These are phyloP conservation scores for Cavenderia fasciculata DNA, from an alignment of 78 protist genomes.

Conservation along the genomic window DNA sequence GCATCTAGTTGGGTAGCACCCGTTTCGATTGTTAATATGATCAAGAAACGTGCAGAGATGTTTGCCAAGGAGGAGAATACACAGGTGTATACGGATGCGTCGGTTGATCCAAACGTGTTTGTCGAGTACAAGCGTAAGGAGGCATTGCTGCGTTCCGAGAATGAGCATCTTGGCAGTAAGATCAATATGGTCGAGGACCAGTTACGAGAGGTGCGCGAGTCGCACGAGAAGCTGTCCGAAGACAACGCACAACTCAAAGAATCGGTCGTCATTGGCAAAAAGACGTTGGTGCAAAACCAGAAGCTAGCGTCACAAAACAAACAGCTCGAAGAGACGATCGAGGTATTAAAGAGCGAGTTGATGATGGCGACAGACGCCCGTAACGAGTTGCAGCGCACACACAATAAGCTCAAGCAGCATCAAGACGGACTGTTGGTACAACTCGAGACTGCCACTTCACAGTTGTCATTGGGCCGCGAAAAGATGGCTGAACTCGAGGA, in stretches of 20 bases:
- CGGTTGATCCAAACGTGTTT: constrained; percentile 6
- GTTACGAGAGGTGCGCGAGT: constrained; percentile 41
- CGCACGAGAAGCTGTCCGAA: constrained; percentile 59
- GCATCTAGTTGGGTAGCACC: constrained; percentile 65
- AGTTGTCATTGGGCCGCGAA: neutral
- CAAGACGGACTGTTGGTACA: neutral
- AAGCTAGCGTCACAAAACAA: constrained; percentile 20
- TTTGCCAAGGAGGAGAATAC: neutral
- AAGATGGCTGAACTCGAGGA: neutral
- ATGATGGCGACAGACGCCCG: neutral
- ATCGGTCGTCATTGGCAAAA: constrained; percentile 39
- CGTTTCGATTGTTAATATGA: constrained; percentile 65
- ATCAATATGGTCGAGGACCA: constrained; percentile 58
- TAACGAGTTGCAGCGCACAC: neutral
- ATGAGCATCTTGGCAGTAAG: constrained; percentile 47
- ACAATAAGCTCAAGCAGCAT: constrained; percentile 13
- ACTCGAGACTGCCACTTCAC: neutral
- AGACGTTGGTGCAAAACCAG: constrained; percentile 56
- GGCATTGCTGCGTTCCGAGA: constrained; percentile 14
- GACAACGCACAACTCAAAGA: constrained; percentile 66
- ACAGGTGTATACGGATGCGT: constrained; percentile 14
- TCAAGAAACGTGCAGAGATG: constrained; percentile 30
- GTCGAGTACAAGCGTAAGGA: constrained; percentile 31
- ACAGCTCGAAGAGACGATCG: constrained; percentile 29
- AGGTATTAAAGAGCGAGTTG: constrained; percentile 12